These are phyloP conservation scores for Yamadazyma membranifaciens DNA, from an alignment of 1,139 yeast species.

Conservation along the genomic window DNA sequence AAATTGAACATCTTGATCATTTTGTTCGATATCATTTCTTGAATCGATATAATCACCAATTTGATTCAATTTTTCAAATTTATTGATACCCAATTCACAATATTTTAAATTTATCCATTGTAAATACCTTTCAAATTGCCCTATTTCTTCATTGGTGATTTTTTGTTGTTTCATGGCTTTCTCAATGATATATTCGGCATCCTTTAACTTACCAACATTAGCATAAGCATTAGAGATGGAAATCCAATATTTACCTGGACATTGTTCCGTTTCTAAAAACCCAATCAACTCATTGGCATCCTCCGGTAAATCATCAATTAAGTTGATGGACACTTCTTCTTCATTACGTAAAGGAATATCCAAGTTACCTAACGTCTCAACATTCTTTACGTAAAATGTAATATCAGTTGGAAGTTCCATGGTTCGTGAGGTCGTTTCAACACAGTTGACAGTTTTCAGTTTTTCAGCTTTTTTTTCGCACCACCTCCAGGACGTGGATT, in stretches of 20 bases:
- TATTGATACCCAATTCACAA: conserved; percentile 26
- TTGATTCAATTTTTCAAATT: conserved; percentile 21
- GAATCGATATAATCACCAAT: conserved; percentile 23
- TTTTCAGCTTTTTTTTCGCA: conserved; percentile 2
- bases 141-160: conserved; percentile 47
- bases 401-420: conserved; percentile 21
- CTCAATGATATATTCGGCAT: conserved; percentile 62
- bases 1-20: conserved; percentile 30
- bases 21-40: conserved; percentile 17
- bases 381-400: conserved; percentile 30
- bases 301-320: conserved; percentile 75
- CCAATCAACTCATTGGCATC: conserved; percentile 81
- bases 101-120: conserved; percentile 69
- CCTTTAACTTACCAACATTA: conserved; percentile 53
- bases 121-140: conserved; percentile 58
- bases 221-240: conserved; percentile 82
- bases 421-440: too few species aligned
- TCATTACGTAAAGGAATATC: conserved; percentile 72
- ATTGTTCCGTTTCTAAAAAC: conserved; percentile 74
- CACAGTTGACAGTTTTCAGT: neutral
- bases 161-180: conserved; percentile 49
- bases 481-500: neutral
- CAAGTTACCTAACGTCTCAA: conserved; percentile 35
- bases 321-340: conserved; percentile 70
- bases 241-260: conserved; percentile 79